Evolutionary conservation across 1,284 basidiomycete species (phyloP).

Genomic region (Ganoderma lucidum): DNA sequence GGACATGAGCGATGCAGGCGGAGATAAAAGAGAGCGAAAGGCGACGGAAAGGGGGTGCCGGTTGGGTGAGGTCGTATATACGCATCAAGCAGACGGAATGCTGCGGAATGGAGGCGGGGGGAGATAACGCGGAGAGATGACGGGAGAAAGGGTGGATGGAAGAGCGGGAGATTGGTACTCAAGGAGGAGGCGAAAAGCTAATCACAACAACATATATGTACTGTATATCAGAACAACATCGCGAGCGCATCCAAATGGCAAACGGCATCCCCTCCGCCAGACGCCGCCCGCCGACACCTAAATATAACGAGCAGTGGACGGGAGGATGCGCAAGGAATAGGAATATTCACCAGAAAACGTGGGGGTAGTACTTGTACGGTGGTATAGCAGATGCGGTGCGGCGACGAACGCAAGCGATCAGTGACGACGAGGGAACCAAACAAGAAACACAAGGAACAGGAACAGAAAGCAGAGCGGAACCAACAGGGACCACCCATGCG

Average conservation of each 20-base stretch:
- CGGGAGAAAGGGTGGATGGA: background rate
- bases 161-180: background rate
- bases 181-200: background rate
- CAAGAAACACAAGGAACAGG: background rate
- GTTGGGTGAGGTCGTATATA: background rate
- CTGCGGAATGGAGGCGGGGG: background rate
- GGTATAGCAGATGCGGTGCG: constrained; percentile 22
- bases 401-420: constrained; percentile 15
- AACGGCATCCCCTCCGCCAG: constrained; percentile 14
- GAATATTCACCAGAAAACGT: constrained; percentile 10
- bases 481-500: background rate
- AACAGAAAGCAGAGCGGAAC: background rate
- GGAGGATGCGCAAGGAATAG: constrained; percentile 6
- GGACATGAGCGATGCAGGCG: constrained; percentile 4
- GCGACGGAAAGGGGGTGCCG: background rate
- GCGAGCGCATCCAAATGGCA: constrained; percentile 12
- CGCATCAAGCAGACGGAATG: background rate
- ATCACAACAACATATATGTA: constrained; percentile 26
- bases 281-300: constrained; percentile 9
- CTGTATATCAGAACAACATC: constrained; percentile 29
- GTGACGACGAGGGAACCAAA: background rate
- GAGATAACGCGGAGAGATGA: background rate
- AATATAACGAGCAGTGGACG: constrained; percentile 1
- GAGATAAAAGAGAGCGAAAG: background rate
- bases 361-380: constrained; percentile 26